Evolutionary conservation across 2,329 filamentous ascomycete species (phyloP).

Genomic region (Diplodia scrobiculata): DNA sequence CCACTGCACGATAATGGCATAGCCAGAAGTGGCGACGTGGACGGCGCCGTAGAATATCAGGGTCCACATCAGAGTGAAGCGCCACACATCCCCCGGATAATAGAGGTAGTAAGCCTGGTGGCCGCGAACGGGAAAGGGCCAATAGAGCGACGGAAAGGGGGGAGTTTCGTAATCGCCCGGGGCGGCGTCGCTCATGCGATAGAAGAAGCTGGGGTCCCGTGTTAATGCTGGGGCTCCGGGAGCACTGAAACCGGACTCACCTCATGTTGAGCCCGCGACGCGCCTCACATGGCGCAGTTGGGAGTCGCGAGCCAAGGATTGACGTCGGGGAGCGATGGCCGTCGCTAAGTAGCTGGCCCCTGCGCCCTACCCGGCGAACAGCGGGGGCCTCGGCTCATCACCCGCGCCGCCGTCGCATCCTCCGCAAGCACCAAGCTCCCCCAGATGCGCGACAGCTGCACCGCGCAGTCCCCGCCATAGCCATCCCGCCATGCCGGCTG

Average conservation of each 20-base stretch:
- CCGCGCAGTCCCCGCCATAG: background rate
- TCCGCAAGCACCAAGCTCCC: background rate
- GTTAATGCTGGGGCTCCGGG: background rate
- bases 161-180: slow-evolving; percentile 67
- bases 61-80: slow-evolving; percentile 86
- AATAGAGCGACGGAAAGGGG: slow-evolving; percentile 78
- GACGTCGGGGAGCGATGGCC: slow-evolving; percentile 10
- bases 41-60: slow-evolving; percentile 75
- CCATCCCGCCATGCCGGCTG: slow-evolving; percentile 60
- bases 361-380: slow-evolving; percentile 22
- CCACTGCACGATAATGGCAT: slow-evolving; percentile 72
- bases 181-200: slow-evolving; percentile 49
- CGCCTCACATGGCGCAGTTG: slow-evolving; percentile 16
- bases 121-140: slow-evolving; percentile 63
- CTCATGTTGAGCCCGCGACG: slow-evolving; percentile 36
- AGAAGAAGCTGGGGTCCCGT: slow-evolving; percentile 46
- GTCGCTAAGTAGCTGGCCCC: slow-evolving; percentile 3
- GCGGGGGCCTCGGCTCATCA: slow-evolving; percentile 19
- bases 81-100: slow-evolving; percentile 76
- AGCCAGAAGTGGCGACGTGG: slow-evolving; percentile 70
- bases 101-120: slow-evolving; percentile 68
- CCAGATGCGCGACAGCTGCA: background rate
- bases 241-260: slow-evolving; percentile 29
- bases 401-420: background rate
- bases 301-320: background rate